Evolutionary conservation across 768 basidiomycete species (phyloP).

Genomic region (Leccinellum rugosiceps): DNA sequence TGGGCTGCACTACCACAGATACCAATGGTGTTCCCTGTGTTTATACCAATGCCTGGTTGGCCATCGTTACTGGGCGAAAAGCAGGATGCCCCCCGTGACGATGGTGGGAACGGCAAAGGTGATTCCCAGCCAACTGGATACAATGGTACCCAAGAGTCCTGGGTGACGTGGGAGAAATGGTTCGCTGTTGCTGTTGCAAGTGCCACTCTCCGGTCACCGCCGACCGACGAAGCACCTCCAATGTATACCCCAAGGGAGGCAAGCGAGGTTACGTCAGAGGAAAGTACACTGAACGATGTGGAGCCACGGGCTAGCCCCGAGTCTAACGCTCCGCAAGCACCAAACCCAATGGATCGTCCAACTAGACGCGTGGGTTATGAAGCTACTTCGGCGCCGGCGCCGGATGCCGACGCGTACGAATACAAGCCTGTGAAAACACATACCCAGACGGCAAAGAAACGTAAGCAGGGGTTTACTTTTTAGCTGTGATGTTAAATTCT

Average conservation of each 20-base stretch:
- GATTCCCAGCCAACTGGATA: slow-evolving; percentile 37
- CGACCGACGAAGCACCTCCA: slow-evolving; percentile 60
- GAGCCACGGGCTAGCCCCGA: slow-evolving; percentile 3
- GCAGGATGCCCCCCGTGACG: slow-evolving; percentile 33
- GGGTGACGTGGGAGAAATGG: slow-evolving; percentile 76
- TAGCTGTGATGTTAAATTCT: slow-evolving; percentile 1
- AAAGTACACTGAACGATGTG: not conserved
- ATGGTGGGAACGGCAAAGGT: slow-evolving; percentile 28
- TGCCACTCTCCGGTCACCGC: slow-evolving; percentile 41
- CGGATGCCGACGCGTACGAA: slow-evolving; percentile 65
- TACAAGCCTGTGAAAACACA: slow-evolving; percentile 53
- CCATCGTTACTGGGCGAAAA: slow-evolving; percentile 58
- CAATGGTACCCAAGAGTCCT: slow-evolving; percentile 59
- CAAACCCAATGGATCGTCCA: slow-evolving; percentile 32
- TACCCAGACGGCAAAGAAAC: slow-evolving; percentile 55
- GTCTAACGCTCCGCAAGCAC: slow-evolving; percentile 19
- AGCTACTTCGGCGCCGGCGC: slow-evolving; percentile 50
- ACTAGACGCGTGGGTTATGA: slow-evolving; percentile 46
- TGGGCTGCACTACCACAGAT: slow-evolving; percentile 65
- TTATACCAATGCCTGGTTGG: slow-evolving; percentile 66
- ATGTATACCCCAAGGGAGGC: slow-evolving; percentile 66
- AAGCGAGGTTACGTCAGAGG: slow-evolving; percentile 13
- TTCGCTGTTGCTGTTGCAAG: slow-evolving; percentile 51
- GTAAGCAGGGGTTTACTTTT: slow-evolving; percentile 35
- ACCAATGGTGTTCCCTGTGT: slow-evolving; percentile 76